phyloP scores from a whole-genome alignment of 2,329 filamentous ascomycete species.

The Botryosphaeria dothidea region DNA sequence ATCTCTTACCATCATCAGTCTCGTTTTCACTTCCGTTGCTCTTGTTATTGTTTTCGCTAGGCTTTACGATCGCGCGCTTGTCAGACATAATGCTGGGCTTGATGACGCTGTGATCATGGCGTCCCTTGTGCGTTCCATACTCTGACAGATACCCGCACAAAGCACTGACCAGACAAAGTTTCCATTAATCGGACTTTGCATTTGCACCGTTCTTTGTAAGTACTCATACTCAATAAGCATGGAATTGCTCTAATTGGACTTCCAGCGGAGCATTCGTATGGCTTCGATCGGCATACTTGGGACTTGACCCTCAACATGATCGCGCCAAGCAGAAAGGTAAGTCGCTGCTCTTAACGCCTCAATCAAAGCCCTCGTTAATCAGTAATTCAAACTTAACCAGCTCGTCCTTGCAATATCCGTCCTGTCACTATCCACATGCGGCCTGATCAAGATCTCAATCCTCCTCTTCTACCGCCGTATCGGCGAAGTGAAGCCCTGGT shows the following conservation, averaged over 20 bases:
- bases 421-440: constrained; percentile 29
- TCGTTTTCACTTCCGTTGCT: not conserved
- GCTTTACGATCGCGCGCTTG: not conserved
- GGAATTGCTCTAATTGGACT: not conserved
- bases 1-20: not conserved
- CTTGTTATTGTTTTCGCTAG: not conserved
- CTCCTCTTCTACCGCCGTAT: constrained; percentile 44
- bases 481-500: constrained; percentile 35
- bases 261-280: not conserved
- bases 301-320: not conserved
- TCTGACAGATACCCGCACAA: too few species aligned
- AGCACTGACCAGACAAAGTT: not conserved
- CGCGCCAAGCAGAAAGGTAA: not conserved
- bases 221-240: too few species aligned
- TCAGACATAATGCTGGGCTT: constrained; percentile 6
- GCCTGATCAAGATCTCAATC: constrained; percentile 36
- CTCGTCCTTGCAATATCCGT: constrained; percentile 29
- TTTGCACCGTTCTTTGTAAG: not conserved
- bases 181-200: not conserved
- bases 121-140: not conserved
- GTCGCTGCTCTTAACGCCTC: not conserved
- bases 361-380: not conserved
- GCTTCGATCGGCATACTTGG: constrained; percentile 18
- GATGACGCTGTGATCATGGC: constrained; percentile 7
- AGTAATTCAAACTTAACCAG: constrained; percentile 4